phyloP scores from a whole-genome alignment of 495 filamentous ascomycete species.

The Aspergillus egyptiacus region DNA sequence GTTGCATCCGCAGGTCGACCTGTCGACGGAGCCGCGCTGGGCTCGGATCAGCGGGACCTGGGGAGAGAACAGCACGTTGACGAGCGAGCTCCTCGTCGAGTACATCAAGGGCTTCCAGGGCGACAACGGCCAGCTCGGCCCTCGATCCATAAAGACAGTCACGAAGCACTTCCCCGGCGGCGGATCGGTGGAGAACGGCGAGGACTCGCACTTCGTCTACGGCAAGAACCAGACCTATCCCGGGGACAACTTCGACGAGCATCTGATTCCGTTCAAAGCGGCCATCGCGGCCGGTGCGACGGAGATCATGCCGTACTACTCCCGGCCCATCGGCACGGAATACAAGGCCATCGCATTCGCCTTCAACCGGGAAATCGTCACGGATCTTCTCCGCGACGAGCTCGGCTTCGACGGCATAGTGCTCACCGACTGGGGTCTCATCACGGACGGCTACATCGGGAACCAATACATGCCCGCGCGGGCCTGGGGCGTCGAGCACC shows the following conservation, averaged over 20 bases:
- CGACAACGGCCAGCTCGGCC: conserved; percentile 6
- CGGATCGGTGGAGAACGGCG: conserved; percentile 29
- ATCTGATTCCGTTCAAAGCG: conserved; percentile 13
- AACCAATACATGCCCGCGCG: conserved; percentile 2
- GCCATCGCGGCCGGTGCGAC: conserved; percentile 25
- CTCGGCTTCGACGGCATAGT: conserved; percentile 35
- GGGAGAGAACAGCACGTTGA: conserved; percentile 27
- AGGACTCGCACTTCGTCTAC: conserved; percentile 34
- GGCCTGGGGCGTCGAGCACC: conserved; percentile 5
- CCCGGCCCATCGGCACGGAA: conserved; percentile 6
- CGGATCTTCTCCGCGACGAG: conserved; percentile 27
- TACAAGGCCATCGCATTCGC: conserved; percentile 27
- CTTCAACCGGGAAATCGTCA: conserved; percentile 22
- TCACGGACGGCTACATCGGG: not conserved
- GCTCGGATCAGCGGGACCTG: conserved; percentile 23
- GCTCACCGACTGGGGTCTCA: conserved; percentile 31
- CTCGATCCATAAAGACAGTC: conserved; percentile 23
- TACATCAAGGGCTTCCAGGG: conserved; percentile 14
- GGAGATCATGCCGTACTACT: conserved; percentile 34
- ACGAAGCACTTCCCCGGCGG: conserved; percentile 38
- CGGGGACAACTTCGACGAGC: conserved; percentile 29
- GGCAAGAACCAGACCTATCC: conserved; percentile 32
- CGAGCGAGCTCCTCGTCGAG: conserved; percentile 3
- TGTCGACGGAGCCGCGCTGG: conserved; percentile 31
- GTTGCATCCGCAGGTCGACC: conserved; percentile 33